Evolutionary conservation across 2,329 filamentous ascomycete species (phyloP), one percentile per base, ranked within the genome.

Genomic region (Penicillium fuscoglaucum): DNA sequence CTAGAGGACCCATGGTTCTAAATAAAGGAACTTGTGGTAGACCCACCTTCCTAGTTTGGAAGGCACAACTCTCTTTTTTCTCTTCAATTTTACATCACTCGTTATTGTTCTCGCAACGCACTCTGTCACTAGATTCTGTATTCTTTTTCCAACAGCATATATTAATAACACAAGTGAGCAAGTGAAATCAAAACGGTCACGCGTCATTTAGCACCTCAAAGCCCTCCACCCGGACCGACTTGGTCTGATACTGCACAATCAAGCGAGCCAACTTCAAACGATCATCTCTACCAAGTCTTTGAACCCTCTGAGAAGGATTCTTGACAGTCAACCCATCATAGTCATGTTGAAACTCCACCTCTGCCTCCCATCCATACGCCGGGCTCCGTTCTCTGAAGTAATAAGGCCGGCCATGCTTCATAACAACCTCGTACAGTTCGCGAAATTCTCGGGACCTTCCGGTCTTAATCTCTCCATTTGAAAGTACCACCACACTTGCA

Each of bases 241-340:
- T 57, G 13, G 46, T 43, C 13, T 41, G 55, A 37, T 47, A 46
- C n/a, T 45, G 54, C 12, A 57, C 29, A 24, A 57, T 57, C 43
- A 57, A 26, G n/a, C 50, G 55, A 48, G 55, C 55, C 13, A 57
- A 37, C 35, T 46, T 57, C 35, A 57, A 37, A 17, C 55, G 55
- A 21, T 57, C 55, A 12, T 48, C 50, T 17, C 43, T 54, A 21
- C 55, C 43, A 26, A 57, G 33, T 6, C 1, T 35, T 17, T 48
- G 43, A n/a, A 24, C 2, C 9, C 35, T 41, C 19, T 28, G 29
- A 13, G 1, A 33, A 28, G 29, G 17, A 15, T 48, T 54, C 24
- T 19, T 47, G 7, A 54, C 44, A 7, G 37, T 37, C 29, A 57
- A 12, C 0, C 55, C 55, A 13, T 47, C 17, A 10, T 54, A 57